These are phyloP conservation scores for Paecilomyces dactylethromorphus DNA, from an alignment of 2,329 filamentous ascomycete genomes.

Conservation along the genomic window DNA sequence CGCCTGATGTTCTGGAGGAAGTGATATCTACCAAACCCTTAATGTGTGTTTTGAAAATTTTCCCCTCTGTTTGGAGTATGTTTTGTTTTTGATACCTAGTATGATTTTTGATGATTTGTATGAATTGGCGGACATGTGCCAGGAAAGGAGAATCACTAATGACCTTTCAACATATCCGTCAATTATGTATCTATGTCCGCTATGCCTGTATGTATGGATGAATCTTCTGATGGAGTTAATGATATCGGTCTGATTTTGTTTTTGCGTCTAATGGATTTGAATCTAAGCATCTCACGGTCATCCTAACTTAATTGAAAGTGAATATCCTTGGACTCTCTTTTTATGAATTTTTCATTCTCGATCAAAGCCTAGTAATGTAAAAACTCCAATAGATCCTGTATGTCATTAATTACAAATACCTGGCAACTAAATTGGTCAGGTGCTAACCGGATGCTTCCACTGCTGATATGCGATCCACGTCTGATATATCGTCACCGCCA, in stretches of 20 bases:
- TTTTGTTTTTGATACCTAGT: conserved; percentile 3
- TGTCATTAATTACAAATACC: no score
- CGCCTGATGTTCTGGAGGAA: conserved; percentile 37
- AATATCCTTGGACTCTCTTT: no score
- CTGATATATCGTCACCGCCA: no score
- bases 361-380: no score
- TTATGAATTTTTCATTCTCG: no score
- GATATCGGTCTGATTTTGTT: background rate
- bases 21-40: conserved; percentile 12
- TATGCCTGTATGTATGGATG: background rate
- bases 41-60: background rate
- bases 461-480: no score
- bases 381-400: no score
- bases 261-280: background rate
- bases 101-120: background rate
- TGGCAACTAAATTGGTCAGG: no score
- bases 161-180: background rate
- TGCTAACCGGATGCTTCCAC: no score
- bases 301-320: no score
- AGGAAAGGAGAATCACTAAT: no score
- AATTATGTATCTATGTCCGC: background rate
- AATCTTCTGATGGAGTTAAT: background rate
- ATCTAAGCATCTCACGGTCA: background rate
- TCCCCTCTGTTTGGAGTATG: background rate
- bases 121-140: background rate